Percentiles rank a stretch among this genome's conserved stretches.
These are phyloP conservation scores for Populus davidiana DNA, from an alignment of 345 rosid genomes.

Conservation along the genomic window DNA sequence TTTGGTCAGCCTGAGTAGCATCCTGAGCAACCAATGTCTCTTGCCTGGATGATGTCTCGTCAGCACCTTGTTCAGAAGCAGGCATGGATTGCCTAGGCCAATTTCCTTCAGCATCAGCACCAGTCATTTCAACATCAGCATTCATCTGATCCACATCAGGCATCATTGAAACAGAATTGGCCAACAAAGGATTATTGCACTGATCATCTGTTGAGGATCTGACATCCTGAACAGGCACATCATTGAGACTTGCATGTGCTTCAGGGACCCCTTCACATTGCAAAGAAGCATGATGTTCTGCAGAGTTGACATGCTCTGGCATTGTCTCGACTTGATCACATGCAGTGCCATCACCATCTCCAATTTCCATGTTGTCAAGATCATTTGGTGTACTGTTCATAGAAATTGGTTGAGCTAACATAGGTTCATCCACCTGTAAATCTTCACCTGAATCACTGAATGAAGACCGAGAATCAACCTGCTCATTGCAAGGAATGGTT, in stretches of 20 bases:
- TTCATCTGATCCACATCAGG: conserved; percentile 35
- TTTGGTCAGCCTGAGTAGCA: conserved; percentile 51
- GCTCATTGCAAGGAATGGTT: conserved; percentile 37
- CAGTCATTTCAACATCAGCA: conserved; percentile 80
- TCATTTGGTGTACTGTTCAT: conserved; percentile 48
- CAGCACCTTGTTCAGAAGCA: conserved; percentile 34
- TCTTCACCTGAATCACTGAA: conserved; percentile 35
- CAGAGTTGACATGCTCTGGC: conserved; percentile 40
- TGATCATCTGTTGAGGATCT: conserved; percentile 30
- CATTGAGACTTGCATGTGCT: conserved; percentile 39
- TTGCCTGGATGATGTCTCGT: conserved; percentile 44
- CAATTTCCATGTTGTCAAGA: conserved; percentile 69
- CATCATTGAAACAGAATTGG: conserved; percentile 35
- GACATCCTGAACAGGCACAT: conserved; percentile 27
- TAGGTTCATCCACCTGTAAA: conserved; percentile 33
- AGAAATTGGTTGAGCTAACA: conserved; percentile 52
- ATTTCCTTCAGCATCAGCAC: conserved; percentile 53
- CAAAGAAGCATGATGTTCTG: conserved; percentile 37
- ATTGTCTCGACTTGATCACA: conserved; percentile 41
- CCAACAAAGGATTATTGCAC: conserved; percentile 21
- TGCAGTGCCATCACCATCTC: conserved; percentile 47
- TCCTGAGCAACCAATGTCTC: conserved; percentile 42
- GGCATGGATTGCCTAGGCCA: conserved; percentile 45
- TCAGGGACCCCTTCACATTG: conserved; percentile 30
- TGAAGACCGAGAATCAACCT: conserved; percentile 23